Percentiles rank a stretch among this genome's conserved stretches.
phyloP scores from a whole-genome alignment of 2,329 filamentous ascomycete species.

The Fusarium sp. region DNA sequence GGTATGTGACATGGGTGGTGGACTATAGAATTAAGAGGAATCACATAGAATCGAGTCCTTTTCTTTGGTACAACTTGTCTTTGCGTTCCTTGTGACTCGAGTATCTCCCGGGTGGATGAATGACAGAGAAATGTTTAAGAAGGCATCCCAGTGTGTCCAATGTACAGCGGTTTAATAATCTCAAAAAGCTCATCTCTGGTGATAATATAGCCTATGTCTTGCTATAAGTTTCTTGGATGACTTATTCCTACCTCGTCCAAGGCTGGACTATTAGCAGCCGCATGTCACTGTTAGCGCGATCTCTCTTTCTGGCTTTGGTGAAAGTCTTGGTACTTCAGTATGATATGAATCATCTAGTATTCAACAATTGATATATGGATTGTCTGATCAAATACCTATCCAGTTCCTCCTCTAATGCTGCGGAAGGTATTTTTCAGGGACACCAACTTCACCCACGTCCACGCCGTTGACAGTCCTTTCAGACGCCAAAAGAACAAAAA shows the following conservation, averaged over 20 bases:
- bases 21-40: not conserved
- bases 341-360: not conserved
- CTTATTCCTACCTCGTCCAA: too few species aligned
- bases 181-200: too few species aligned
- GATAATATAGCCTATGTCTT: too few species aligned
- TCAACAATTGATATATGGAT: not conserved
- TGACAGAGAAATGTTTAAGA: not conserved
- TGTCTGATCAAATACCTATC: not conserved
- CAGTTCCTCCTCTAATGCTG: not conserved
- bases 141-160: too few species aligned
- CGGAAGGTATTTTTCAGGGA: not conserved
- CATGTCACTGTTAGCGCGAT: not conserved
- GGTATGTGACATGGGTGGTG: not conserved
- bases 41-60: not conserved
- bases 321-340: fast-evolving
- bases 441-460: not conserved
- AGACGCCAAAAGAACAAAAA: not conserved
- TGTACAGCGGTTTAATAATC: too few species aligned
- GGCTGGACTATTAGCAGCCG: not conserved
- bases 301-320: not conserved
- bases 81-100: not conserved
- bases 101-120: too few species aligned
- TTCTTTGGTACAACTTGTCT: not conserved
- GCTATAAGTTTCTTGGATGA: too few species aligned
- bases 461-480: not conserved